Evolutionary conservation across 2,329 filamentous ascomycete species (phyloP), one percentile per base, ranked within the genome.

Genomic region (Drechslerella coelobrocha): DNA sequence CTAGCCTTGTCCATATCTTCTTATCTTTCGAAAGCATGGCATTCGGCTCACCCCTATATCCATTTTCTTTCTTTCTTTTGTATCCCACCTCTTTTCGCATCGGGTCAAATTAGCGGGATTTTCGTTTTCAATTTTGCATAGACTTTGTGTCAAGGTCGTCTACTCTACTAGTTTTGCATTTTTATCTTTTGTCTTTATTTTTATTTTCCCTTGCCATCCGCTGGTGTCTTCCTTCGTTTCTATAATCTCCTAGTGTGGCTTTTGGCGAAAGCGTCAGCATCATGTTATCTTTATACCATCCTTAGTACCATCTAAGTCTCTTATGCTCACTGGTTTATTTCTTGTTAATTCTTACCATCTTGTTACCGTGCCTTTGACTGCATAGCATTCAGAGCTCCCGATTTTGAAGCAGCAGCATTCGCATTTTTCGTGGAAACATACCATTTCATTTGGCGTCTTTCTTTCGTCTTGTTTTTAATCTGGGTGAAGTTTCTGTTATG

Each of bases 181-280:
- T 71, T 45, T 52, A 14, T 61, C 59, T 69, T 37, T 69, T 31
- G 23, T 5, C 14, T 53, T 37, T 37, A 27, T 50, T 51, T 27
- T 27, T 24, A 12, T 31, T 48, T 19, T 48, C 12, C 14, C 43
- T 23, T n/a, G n/a, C n/a, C n/a, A 45, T 45, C n/a, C 5, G n/a
- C 41, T 17, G 14, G 29, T 31, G 12, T 31, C 29, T 12, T 31
- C n/a, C n/a, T n/a, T n/a, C n/a, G n/a, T n/a, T n/a, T n/a, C n/a
- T n/a, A n/a, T 31, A 6, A 21, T 45, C 10, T 45, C n/a, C 10
- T 23, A 9, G 41, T 7, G 19, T 12, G 6, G 19, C 9, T 50
- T 54, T 53, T 51, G 62, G 62, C 55, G 54, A 45, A 68, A 68
- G 54, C 52, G 47, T 56, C 34, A 21, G 50, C 63, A 61, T 52